Percentiles rank a stretch among this genome's conserved stretches.
Conservation (phyloP, 345 rosid genomes). For the Cardamine resedifolia region DNA sequence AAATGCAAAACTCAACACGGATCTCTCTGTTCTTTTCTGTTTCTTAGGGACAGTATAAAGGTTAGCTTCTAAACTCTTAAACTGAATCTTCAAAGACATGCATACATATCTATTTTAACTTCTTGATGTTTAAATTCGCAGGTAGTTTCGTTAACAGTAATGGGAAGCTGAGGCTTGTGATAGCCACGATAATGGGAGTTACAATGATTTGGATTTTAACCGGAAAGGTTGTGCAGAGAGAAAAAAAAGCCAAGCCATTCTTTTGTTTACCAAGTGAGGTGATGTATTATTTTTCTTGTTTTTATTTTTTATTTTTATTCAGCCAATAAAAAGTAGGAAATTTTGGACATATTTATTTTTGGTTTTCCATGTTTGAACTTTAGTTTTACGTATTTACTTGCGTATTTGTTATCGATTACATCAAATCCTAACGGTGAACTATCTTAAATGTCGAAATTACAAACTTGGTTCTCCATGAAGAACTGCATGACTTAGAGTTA, state of each 20-base stretch:
- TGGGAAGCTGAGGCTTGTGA: constrained; percentile 30
- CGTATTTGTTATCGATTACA: constrained; percentile 4
- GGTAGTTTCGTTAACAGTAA: constrained; percentile 23
- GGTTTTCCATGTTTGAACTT: constrained; percentile 24
- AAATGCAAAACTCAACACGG: constrained; percentile 17
- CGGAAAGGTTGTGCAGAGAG: constrained; percentile 25
- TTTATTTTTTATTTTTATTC: constrained; percentile 23
- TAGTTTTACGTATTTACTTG: background rate
- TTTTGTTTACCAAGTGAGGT: constrained; percentile 30
- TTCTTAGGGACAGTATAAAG: constrained; percentile 26
- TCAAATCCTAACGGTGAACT: constrained; percentile 8
- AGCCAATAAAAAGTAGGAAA: constrained; percentile 38
- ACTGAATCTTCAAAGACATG: background rate
- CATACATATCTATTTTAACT: background rate
- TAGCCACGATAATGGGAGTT: constrained; percentile 25
- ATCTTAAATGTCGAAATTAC: background rate
- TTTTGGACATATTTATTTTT: constrained; percentile 34
- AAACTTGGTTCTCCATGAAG: background rate
- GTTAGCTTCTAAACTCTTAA: constrained; percentile 29
- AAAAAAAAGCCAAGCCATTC: constrained; percentile 22
- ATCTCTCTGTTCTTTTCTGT: constrained; percentile 27
- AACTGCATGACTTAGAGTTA: too few relatives aligned
- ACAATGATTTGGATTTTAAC: constrained; percentile 24
- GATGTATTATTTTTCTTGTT: constrained; percentile 20
- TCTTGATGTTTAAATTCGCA: constrained; percentile 10